These are phyloP conservation scores for Alternaria triticimaculans DNA, from an alignment of 2,329 filamentous ascomycete species.

Conservation along the genomic window DNA sequence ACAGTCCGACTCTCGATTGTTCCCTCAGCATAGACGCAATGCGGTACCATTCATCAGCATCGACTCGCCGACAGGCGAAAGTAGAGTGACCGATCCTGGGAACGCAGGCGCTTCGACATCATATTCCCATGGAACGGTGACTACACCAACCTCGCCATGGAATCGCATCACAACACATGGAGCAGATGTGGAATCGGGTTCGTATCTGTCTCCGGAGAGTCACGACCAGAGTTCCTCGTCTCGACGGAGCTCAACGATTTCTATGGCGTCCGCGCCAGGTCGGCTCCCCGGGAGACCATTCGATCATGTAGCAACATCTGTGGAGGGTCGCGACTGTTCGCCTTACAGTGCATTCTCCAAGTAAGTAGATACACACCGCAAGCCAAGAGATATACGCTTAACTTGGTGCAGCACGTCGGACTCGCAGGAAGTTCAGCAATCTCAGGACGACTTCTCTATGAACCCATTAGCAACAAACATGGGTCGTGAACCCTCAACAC, in stretches of 20 bases:
- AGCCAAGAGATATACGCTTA: no score
- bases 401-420: no score
- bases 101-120: neutral
- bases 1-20: no score
- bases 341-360: no score
- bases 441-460: no score
- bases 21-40: neutral
- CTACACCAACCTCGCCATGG: no score
- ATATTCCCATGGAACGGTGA: neutral
- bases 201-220: neutral
- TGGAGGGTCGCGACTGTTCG: no score
- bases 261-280: neutral
- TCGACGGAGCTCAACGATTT: neutral
- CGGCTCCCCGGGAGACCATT: fast-evolving
- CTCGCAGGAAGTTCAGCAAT: no score
- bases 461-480: no score
- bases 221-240: neutral
- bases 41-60: neutral
- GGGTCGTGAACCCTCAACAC: neutral
- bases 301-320: no score
- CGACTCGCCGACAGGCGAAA: neutral
- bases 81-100: neutral
- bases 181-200: neutral
- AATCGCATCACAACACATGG: no score
- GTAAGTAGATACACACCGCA: no score